Evolutionary conservation across 2,329 filamentous ascomycete genomes (phyloP), one percentile per base, ranked within the genome.

Genomic region (Blastomyces emzantsi): DNA sequence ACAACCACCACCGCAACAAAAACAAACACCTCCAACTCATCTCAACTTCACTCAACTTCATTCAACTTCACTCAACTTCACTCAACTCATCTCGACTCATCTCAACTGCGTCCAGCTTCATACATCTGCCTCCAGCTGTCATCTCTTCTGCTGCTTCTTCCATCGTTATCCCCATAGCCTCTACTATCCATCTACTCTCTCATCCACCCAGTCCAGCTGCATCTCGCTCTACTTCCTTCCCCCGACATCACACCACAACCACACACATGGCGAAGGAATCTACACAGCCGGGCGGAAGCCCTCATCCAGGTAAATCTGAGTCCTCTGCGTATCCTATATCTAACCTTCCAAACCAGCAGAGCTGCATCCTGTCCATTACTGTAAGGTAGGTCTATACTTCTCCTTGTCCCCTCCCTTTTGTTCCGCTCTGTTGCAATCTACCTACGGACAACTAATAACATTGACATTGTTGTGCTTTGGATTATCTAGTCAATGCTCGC

Each of bases 191-290:
- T 36, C 52, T 55, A 19, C 30, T 8, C 3, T 55, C 17, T 56
- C 54, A n/a, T 56, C 30, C 54, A 39, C 17, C 4, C 5, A 36
- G 30, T 56, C 7, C 54, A 56, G 30, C 54, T 52, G 9, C 49
- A 13, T 51, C 9, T 52, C 11, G 22, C 22, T 28, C 30, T 11
- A 11, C 30, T 36, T 33, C 17, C 25, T 9, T n/a, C n/a, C n/a
- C n/a, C 7, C 52, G n/a, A 15, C 33, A 45, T 33, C 43, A 7
- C 43, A 19, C 7, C 43, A 28, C 9, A 30, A 30, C 47, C 45
- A n/a, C 41, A 33, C 51, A 8, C 36, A 62, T 62, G 61, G 61
- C 61, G 55, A 51, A 62, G 36, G 61, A 28, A 47, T 57, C 61
- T 19, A 33, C 52, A 19, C 41, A 28, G 30, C 28, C 52, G 61